Base-by-base conservation (phyloP, 495 filamentous ascomycete species). In the Aspergillus olivimuriae region DNA sequence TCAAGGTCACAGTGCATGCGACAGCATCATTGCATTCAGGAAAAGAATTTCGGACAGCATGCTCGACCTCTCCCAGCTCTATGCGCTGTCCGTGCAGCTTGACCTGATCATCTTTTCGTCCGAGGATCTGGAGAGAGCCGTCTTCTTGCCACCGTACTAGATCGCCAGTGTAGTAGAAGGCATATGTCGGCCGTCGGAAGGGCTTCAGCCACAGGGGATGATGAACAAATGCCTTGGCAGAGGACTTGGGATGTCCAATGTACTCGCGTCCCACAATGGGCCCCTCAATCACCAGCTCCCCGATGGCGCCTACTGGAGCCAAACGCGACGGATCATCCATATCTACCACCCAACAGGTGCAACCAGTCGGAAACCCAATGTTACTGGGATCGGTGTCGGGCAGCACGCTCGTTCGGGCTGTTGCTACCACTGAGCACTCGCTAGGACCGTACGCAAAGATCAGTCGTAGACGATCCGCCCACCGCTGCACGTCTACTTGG, bases 231-330 rank as follows among this genome's bases (percentile, higher is more conserved):
- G 40, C 28, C 5, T 34, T 26, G 2, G 64, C 66, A 4, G 60
- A 65, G 1, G 66, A 57, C 3, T 74, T 65, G 6, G 78, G 52
- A 46, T 82, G 81, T 0, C 71, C 72, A 0, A n/a, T 63, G 52
- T n/a, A n/a, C n/a, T n/a, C n/a, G n/a, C n/a, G n/a, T n/a, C n/a
- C n/a, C n/a, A n/a, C n/a, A n/a, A n/a, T n/a, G n/a, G n/a, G n/a
- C n/a, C n/a, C n/a, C n/a, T n/a, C n/a, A n/a, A n/a, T n/a, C n/a
- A n/a, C n/a, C n/a, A n/a, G n/a, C n/a, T n/a, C n/a, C n/a, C n/a
- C n/a, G n/a, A n/a, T n/a, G n/a, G n/a, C n/a, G n/a, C n/a, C n/a
- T n/a, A n/a, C n/a, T n/a, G n/a, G n/a, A n/a, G n/a, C n/a, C n/a
- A n/a, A n/a, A n/a, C n/a, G n/a, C n/a, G n/a, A n/a, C n/a, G n/a